Evolutionary conservation across 805 yeast genomes (phyloP), one percentile per base, ranked within the genome.

Genomic region (Kurtzmaniella fragi): DNA sequence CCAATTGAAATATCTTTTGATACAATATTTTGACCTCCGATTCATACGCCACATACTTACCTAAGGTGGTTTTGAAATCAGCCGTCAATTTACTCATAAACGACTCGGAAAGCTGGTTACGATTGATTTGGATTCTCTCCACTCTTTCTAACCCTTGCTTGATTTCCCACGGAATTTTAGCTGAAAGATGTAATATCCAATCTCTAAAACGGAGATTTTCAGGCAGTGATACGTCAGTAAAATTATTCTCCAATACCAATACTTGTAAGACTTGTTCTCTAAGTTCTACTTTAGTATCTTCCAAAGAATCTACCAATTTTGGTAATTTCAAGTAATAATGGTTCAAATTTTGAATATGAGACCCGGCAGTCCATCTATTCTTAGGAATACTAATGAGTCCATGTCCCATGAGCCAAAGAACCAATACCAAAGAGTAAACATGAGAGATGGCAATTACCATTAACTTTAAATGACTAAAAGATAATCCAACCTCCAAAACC

Each of bases 331-430:
- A 43, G 56, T 85, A 85, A 25, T 52, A 52, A 31, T 51, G 55
- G 38, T 65, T 64, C 42, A 68, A 46, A 35, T 59, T 44, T 15
- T 46, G 46, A 13, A 58, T 39, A 16, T 59, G 40, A 31, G 46
- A 56, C 2, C 73, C 72, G 41, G 58, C 61, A 17, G 47, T 53
- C 73, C 55, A 73, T 57, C 43, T 62, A 41, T 42, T 56, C 41
- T 84, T 69, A 0, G 95, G 95, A 2, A 85, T 67, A 32, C 73
- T 71, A 13, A 84, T 74, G 35, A 84, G 59, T 0, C 95, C 95
- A 56, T 86, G 90, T 2, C 91, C 85, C 84, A 87, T 79, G 42
- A 87, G 62, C 91, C 93, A 85, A 16, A 84, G 70, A 2, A 91
- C 89, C 27, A 87, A 52, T 2, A 82, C 67, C 52, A 87, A 67